Evolutionary conservation across 2,329 filamentous ascomycete genomes (phyloP).

Genomic region (Penicillium occitanis): DNA sequence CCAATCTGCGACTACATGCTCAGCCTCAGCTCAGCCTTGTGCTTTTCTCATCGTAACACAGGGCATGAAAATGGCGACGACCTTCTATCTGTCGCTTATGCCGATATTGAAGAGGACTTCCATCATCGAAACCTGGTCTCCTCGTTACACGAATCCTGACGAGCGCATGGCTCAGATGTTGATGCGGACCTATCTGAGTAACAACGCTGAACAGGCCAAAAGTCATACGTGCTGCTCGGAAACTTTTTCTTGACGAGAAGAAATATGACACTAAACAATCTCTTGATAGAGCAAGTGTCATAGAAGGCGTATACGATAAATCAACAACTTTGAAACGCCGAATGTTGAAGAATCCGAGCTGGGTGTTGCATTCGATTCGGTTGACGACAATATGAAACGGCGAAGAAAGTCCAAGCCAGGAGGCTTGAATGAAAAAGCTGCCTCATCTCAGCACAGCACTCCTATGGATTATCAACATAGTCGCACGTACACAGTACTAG

Average conservation of each 20-base stretch:
- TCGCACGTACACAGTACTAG: no score
- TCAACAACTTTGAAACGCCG: not conserved
- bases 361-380: not conserved
- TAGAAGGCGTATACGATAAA: not conserved
- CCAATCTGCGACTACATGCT: not conserved
- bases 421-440: not conserved
- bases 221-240: no score
- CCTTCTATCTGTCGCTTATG: not conserved
- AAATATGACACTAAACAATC: not conserved
- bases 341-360: not conserved
- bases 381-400: not conserved
- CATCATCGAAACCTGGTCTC: not conserved
- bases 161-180: no score
- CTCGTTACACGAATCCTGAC: not conserved
- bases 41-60: not conserved
- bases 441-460: not conserved
- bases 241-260: not conserved
- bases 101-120: not conserved
- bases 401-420: not conserved
- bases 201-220: not conserved
- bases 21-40: not conserved
- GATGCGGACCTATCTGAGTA: not conserved
- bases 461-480: no score
- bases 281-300: not conserved
- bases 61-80: not conserved